These are phyloP conservation scores for Carex kokanica DNA, from an alignment of 176 grass and related monocot species.

Conservation along the genomic window DNA sequence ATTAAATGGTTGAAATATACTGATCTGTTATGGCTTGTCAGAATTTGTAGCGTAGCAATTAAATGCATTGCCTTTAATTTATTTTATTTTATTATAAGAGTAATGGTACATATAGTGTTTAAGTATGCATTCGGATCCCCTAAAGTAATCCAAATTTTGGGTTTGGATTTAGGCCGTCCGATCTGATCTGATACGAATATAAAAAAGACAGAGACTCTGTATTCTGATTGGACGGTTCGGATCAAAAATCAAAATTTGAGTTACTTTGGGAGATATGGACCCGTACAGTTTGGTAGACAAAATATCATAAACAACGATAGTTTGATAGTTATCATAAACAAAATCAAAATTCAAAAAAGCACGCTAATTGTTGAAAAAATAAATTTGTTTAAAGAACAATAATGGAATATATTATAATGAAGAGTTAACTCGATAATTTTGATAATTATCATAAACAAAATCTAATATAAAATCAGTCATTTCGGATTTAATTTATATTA, in stretches of 20 bases:
- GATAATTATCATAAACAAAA: not conserved
- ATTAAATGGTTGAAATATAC: not conserved
- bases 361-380: not conserved
- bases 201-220: too few species aligned
- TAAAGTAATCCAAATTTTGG: too few species aligned
- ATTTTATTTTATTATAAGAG: not conserved
- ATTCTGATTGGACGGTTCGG: too few species aligned
- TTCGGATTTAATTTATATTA: not conserved
- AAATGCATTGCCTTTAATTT: not conserved
- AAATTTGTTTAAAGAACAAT: not conserved
- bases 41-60: conserved; percentile 5
- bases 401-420: not conserved
- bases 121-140: too few species aligned
- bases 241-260: too few species aligned
- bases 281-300: not conserved
- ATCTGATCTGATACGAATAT: too few species aligned
- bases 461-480: not conserved
- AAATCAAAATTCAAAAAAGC: too few species aligned
- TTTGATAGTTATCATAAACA: too few species aligned
- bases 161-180: too few species aligned
- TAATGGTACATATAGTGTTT: too few species aligned
- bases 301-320: not conserved
- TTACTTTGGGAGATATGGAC: too few species aligned
- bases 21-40: not conserved
- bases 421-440: not conserved